Base-by-base conservation (phyloP, 2,329 filamentous ascomycete species). In the Lecanoromycetidae sp. region DNA sequence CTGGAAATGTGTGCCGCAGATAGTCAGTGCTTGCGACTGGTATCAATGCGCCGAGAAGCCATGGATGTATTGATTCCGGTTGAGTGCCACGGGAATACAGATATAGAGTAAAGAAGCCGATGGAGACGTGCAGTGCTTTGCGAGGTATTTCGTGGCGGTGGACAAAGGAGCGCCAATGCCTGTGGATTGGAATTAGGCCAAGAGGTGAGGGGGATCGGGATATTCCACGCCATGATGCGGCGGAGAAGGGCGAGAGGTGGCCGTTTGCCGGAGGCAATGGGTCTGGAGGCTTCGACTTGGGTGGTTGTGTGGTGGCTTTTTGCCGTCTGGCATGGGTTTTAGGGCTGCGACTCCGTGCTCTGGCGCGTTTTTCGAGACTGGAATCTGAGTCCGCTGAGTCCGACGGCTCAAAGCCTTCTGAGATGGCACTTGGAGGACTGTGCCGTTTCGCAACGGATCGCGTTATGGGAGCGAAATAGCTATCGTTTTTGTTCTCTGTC, bases 71-170 rank as follows among this genome's bases (percentile, higher is more conserved):
- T 15, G 81, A 68, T 17, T 70, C 71, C 1, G 85, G 78, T 63
- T 94, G 87, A 4, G 82, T 76, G 48, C 87, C 90, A 22, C 75
- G 78, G 41, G 78, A 72, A 65, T 96, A 98, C 30, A 96, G 76
- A 69, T 82, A 84, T 37, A 94, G 75, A 17, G 90, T 87, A 51
- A 96, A 74, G 68, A 96, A 96, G 46, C 91, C 91, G 61, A 98
- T 98, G 39, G 88, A 95, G 48, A 96, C 86, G 63, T 98, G 91
- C 30, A 98, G 74, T 33, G 80, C 71, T 66, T 98, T 98, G 57
- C 91, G 82, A 8, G 91, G 91, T 44, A 98, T 88, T 67, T 98
- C 91, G 66, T 98, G 90, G 58, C 87, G 87, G 73, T 98, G 91
- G 53, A 94, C 85, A 60, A 98, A 87, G 23, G 76, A 83, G 57